Evolutionary conservation across 177 flowering plant genomes (phyloP), one percentile per base, ranked within the genome.

Genomic region (Vitis hybrid): DNA sequence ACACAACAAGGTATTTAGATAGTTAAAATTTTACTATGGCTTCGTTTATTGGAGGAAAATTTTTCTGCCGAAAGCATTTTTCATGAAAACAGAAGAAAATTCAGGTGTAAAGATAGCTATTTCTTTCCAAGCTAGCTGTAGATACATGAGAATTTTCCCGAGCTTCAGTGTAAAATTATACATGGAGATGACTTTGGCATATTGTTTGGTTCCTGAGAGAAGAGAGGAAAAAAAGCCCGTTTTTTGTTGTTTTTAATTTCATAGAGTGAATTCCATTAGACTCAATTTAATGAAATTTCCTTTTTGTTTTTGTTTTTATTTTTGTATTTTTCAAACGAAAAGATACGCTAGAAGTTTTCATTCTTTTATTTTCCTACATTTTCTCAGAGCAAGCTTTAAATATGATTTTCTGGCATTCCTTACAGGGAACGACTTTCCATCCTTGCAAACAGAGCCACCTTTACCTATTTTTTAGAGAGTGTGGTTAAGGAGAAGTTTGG

Each of bases 1-100:
- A 59, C 15, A 17, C 27, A 18, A n/a, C 5, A 72, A 60, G 72
- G 69, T 48, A 58, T 60, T 65, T 8, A 32, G 15, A 52, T 19
- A 10, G 52, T 58, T 4, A 24, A 19, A n/a, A 4, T 59, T 40
- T 57, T 56, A 18, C 46, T n/a, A 6, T 56, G 19, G 27, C 24
- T 11, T 24, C 27, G 11, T 32, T 35, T 10, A 6, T 12, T 7
- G 8, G 11, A 14, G 46, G 5, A 46, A 65, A 65, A 65, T 9
- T 14, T 65, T 24, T 52, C 8, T 6, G 7, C 12, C 15, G 15
- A 14, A 19, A 27, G 52, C 15, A 54, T 18, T 56, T 32, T 66
- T 15, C 7, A 9, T 66, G 3, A 3, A 52, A 52, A 30, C 49
- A 54, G 54, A 54, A 63, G 18, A 24, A 18, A 50, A 62, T 17